phyloP scores from a whole-genome alignment of 2,329 filamentous ascomycete species.

The Cordyceps tenuipes region DNA sequence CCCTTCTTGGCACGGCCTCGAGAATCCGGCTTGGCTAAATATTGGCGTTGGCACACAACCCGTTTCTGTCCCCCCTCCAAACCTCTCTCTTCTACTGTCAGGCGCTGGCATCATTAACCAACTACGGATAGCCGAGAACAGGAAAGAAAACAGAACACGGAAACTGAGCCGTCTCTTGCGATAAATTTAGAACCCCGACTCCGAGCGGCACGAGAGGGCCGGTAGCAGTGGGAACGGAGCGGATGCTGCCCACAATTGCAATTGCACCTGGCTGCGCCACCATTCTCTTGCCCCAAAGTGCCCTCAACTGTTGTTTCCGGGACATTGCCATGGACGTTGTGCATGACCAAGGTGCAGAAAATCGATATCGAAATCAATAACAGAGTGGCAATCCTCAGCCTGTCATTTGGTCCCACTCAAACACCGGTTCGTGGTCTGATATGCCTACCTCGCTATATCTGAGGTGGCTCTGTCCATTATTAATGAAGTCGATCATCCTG shows the following conservation, averaged over 20 bases:
- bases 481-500: background rate
- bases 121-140: background rate
- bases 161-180: background rate
- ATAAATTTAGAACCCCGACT: background rate
- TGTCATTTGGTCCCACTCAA: too few species aligned
- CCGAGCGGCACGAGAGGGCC: background rate
- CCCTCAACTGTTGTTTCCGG: background rate
- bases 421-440: too few species aligned
- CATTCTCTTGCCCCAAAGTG: background rate
- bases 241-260: background rate
- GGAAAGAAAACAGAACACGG: background rate
- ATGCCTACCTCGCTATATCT: too few species aligned
- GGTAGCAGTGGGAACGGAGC: background rate
- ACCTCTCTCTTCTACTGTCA: background rate
- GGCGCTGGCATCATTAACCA: too few species aligned
- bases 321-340: background rate
- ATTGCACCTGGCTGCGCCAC: background rate
- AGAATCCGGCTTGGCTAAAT: background rate
- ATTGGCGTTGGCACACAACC: background rate
- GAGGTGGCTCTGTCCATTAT: background rate
- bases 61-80: background rate
- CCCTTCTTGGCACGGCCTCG: background rate
- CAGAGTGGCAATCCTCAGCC: too few species aligned
- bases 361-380: too few species aligned
- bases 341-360: too few species aligned